phyloP scores from a whole-genome alignment of 345 rosid genomes.

The Rhodamnia rubescens region DNA sequence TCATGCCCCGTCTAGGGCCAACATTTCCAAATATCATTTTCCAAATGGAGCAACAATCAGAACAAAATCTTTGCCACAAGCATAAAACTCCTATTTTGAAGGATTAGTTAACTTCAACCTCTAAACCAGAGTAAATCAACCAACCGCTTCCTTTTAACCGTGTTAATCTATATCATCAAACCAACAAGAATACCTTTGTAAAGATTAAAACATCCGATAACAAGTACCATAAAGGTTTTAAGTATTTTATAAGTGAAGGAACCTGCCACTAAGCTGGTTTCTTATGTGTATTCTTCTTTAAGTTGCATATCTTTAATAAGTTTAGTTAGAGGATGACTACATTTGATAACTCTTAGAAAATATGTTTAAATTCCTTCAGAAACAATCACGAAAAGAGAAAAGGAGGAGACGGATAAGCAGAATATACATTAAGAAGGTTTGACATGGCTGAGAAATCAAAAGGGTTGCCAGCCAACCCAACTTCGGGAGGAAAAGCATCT shows the following conservation, averaged over 20 bases:
- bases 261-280: background rate
- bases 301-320: background rate
- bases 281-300: background rate
- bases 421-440: constrained; percentile 30
- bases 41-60: background rate
- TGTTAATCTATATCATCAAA: background rate
- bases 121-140: background rate
- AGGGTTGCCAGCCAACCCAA: constrained; percentile 21
- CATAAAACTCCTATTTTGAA: background rate
- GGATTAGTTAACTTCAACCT: background rate
- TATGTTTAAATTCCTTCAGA: background rate
- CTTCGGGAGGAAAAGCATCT: constrained; percentile 15
- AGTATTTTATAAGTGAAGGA: background rate
- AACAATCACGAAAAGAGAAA: background rate
- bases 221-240: background rate
- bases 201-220: background rate
- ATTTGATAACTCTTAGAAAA: background rate
- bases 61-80: background rate
- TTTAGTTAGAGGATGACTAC: background rate
- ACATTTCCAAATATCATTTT: background rate
- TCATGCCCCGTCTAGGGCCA: background rate
- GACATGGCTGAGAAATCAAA: constrained; percentile 46
- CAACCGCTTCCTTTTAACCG: background rate
- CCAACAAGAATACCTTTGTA: background rate
- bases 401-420: background rate